Evolutionary conservation across 1,284 basidiomycete species (phyloP), one percentile per base, ranked within the genome.

Genomic region (Ustilago sp.): DNA sequence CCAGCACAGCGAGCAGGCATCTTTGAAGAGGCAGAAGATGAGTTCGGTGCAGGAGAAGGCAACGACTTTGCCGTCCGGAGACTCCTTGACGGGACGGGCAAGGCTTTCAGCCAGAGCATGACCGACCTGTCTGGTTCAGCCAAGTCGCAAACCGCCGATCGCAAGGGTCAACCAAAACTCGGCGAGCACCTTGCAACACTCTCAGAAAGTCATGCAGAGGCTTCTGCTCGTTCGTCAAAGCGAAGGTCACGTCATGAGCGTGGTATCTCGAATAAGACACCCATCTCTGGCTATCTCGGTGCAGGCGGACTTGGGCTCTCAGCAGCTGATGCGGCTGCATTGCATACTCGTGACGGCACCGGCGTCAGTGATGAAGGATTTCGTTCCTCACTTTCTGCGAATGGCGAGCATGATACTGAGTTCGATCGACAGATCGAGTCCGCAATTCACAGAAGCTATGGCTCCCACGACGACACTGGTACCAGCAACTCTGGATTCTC

Each of bases 241-340:
- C 52, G 60, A n/a, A 35, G 34, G 36, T 62, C 74, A n/a, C 58
- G 51, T 13, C 77, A 79, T 41, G 61, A 66, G 48, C 66, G 78
- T 3, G 81, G 81, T 47, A 83, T 83, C n/a, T 83, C 81, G 19
- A 83, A 83, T 70, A 80, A 82, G 68, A 83, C 81, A n/a, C 81
- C 80, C 23, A 70, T 79, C 43, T 83, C 80, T 9, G 79, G 79
- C 7, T 83, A 83, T 45, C 55, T 83, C 8, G 67, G 59, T 54
- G 32, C 63, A 5, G 67, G 47, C n/a, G 61, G 54, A 2, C 59
- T 66, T 9, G 72, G 72, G 3, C 52, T 69, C 5, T 63, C 67
- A 4, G 55, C 63, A 23, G 59, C 51, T 13, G 63, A 66, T 35
- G 52, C 47, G 23, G 58, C 64, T 39, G 61, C 58, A 13, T 15